Percentiles rank a stretch among this genome's conserved stretches.
Evolutionary conservation across 208 protist species (phyloP).

Genomic region (Kentomonas sorsogonicus): DNA sequence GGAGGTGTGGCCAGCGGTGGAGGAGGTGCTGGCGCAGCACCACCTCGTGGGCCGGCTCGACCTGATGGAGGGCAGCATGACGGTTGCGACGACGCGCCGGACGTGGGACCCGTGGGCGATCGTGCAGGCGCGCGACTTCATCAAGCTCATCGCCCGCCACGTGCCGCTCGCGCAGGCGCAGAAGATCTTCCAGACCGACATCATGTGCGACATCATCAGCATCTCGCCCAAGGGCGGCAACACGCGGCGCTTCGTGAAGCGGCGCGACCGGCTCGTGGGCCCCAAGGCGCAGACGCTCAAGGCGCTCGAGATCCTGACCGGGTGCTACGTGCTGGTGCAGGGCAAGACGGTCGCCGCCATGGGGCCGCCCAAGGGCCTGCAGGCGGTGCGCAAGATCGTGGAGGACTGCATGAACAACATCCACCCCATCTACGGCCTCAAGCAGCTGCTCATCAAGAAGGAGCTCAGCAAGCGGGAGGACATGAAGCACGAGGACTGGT

Average conservation of each 20-base stretch:
- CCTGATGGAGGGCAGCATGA: constrained; percentile 96
- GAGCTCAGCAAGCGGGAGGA: constrained; percentile 96
- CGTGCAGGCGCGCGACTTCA: constrained; percentile 97
- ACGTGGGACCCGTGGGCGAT: constrained; percentile 99
- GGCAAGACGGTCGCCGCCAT: constrained; percentile 97
- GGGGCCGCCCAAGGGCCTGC: constrained; percentile 94
- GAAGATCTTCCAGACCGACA: constrained; percentile 96
- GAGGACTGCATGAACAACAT: constrained; percentile 99
- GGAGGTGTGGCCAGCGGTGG: constrained; percentile 93
- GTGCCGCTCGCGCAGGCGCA: constrained; percentile 96
- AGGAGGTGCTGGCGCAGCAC: constrained; percentile 87
- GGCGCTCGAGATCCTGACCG: constrained; percentile 97
- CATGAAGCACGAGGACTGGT: constrained; percentile 97
- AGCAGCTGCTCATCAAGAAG: constrained; percentile 99
- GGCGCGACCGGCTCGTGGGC: constrained; percentile 98
- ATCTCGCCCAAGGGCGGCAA: constrained; percentile 94
- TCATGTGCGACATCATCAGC: constrained; percentile 98
- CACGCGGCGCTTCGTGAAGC: constrained; percentile 98
- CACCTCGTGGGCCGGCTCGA: constrained; percentile 95
- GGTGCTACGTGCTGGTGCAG: constrained; percentile 99
- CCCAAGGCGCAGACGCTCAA: constrained; percentile 98
- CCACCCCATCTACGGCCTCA: constrained; percentile 99
- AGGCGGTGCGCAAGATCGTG: constrained; percentile 96
- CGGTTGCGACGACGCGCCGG: constrained; percentile 96
- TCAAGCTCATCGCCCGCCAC: constrained; percentile 96